Evolutionary conservation across 441 rosid genomes (phyloP), one percentile per base, ranked within the genome.

Genomic region (Erysimum cheiri): DNA sequence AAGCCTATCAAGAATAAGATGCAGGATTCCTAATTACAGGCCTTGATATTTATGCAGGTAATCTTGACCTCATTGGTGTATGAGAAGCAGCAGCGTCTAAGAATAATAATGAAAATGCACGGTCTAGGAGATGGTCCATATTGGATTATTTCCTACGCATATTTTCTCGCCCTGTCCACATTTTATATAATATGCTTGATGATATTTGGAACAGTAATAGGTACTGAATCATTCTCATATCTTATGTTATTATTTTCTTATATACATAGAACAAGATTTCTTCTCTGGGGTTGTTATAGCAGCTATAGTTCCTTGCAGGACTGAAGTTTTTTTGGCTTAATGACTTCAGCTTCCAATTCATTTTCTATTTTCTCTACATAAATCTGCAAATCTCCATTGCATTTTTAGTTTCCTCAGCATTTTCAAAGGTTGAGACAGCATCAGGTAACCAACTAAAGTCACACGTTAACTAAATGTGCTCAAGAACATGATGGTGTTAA

Each of bases 61-160:
- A 80, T 84, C 66, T 90, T 90, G 83, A 64, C 81, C 41, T 41
- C 91, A 8, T 67, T 92, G 71, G 97, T 92, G 28, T 90, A 90
- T 14, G 98, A 92, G 82, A 88, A 87, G 61, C 83, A 88, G 63
- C 87, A 86, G 50, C 89, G 79, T 53, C 79, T 88, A 69, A 84
- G 97, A 78, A 85, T 90, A 58, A 92, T 92, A 92, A 92, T 92
- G 98, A 90, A 90, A 80, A 92, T 92, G 98, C 98, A 92, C 15
- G 96, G 96, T 56, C 96, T 92, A 71, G 91, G 96, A 48, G 95
- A 92, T 71, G 96, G 87, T 49, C 93, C 98, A 50, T 92, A 90
- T 72, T 92, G 93, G 93, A 36, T 88, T 78, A 88, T 90, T 71
- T 78, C 97, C 59, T 92, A 92, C 63, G 85, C 80, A 33, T 92